Evolutionary conservation across 164 flowering plant genomes (phyloP), one percentile per base, ranked within the genome.

Genomic region (Umbellularia californica): DNA sequence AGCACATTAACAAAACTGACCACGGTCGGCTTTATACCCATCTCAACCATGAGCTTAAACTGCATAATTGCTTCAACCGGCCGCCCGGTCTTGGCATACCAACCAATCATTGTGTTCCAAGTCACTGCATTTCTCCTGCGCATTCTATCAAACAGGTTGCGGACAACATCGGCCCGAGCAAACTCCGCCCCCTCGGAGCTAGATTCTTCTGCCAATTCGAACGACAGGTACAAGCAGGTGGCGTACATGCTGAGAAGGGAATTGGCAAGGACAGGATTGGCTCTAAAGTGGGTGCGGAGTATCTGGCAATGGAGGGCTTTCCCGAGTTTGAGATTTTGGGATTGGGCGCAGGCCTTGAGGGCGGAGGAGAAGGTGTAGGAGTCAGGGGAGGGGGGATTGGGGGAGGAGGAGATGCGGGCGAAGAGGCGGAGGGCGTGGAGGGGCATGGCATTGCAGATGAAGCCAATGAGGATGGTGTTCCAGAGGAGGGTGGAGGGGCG

Each of bases 391-490:
- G 78, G 73, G 47, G 82, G 72, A 17, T 5, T 12, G 23, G 80
- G 25, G 30, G 83, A 64, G 23, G 65, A 69, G 74, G 74, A 74
- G 89, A 95, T 85, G n/a, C 82, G 83, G 73, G 85, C 70, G 58
- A 89, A 95, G 75, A 95, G 75, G 22, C 75, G 68, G 15, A 93
- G 82, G n/a, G 97, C 97, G 55, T 93, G 89, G 7, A 79, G n/a
- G 52, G 93, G 90, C 84, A 93, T 63, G 76, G 83, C 82, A 74
- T 93, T 93, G 84, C 95, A 93, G 70, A 93, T 80, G 81, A 87
- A 87, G 6, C 99, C 97, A 65, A 95, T 92, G 62, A 95, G 89
- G 63, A 95, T 79, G 28, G 97, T 86, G 91, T 95, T 95, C 95
- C 96, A 95, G 13, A 90, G 84, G 17, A 89, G 87, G 22, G 97